Evolutionary conservation across 2,329 filamentous ascomycete genomes (phyloP).

Genomic region (Colletotrichum paranaense): DNA sequence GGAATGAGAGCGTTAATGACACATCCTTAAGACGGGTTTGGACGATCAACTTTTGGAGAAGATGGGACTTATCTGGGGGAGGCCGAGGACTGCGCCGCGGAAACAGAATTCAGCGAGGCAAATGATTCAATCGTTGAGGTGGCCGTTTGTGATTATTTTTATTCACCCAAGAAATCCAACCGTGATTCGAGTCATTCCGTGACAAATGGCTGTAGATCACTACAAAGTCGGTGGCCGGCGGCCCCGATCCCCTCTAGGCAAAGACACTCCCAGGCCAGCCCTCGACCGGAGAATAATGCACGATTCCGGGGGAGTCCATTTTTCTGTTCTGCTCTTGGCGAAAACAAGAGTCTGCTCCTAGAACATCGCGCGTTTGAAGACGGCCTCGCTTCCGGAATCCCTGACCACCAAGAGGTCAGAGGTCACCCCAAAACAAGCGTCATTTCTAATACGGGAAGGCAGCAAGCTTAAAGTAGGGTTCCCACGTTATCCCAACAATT

Average conservation of each 20-base stretch:
- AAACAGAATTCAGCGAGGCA: neutral
- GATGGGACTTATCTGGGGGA: neutral
- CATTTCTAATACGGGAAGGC: neutral
- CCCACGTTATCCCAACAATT: conserved; percentile 3
- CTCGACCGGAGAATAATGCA: conserved; percentile 11
- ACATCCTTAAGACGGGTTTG: neutral
- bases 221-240: conserved; percentile 4
- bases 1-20: conserved; percentile 9
- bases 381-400: conserved; percentile 4
- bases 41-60: neutral
- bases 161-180: neutral
- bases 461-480: conserved; percentile 17
- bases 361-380: conserved; percentile 18
- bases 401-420: neutral
- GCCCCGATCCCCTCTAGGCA: neutral
- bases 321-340: conserved; percentile 24
- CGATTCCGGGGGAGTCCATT: conserved; percentile 12
- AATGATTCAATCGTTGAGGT: conserved; percentile 1
- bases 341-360: conserved; percentile 16
- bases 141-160: conserved; percentile 5
- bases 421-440: neutral
- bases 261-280: conserved; percentile 3
- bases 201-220: conserved; percentile 15
- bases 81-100: neutral
- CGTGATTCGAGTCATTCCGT: conserved; percentile 17